Percentiles rank a stretch among this genome's conserved stretches.
phyloP scores from a whole-genome alignment of 2,329 filamentous ascomycete genomes.

The Colletotrichum sp. region DNA sequence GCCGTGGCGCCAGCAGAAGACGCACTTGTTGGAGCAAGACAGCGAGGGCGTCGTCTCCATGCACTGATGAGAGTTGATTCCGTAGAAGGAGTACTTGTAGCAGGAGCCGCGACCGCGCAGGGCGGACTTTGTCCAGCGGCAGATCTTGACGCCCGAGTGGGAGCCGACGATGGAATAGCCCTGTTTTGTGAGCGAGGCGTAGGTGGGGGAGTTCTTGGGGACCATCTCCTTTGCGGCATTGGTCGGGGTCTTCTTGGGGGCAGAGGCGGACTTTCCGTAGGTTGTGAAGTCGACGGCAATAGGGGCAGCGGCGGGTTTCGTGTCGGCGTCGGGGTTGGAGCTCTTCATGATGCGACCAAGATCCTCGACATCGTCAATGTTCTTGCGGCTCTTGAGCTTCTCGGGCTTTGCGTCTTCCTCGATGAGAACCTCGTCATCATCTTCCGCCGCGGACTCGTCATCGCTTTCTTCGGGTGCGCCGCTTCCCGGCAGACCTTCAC shows the following conservation, averaged over 20 bases:
- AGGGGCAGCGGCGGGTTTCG: constrained; percentile 35
- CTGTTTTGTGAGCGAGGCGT: constrained; percentile 90
- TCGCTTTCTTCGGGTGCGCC: constrained; percentile 87
- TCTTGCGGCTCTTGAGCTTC: constrained; percentile 39
- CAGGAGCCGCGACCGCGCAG: constrained; percentile 92
- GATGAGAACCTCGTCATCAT: constrained; percentile 58
- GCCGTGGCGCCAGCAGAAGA: constrained; percentile 98
- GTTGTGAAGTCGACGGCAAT: constrained; percentile 89
- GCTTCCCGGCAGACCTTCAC: constrained; percentile 75
- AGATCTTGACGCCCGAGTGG: constrained; percentile 97
- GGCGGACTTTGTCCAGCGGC: constrained; percentile 97
- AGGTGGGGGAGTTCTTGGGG: constrained; percentile 86
- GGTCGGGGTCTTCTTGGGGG: constrained; percentile 47
- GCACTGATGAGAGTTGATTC: constrained; percentile 93
- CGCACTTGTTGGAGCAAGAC: constrained; percentile 97
- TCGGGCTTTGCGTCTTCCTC: constrained; percentile 50
- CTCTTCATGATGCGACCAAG: constrained; percentile 70
- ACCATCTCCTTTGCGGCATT: constrained; percentile 87
- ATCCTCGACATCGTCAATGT: constrained; percentile 84
- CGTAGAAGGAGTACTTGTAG: constrained; percentile 98
- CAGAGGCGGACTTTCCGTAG: constrained; percentile 56
- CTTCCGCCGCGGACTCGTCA: constrained; percentile 69
- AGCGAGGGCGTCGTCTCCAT: constrained; percentile 98
- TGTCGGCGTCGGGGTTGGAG: constrained; percentile 39
- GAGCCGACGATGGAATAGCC: constrained; percentile 95